Evolutionary conservation across 441 rosid genomes (phyloP).

Genomic region (Euphorbia neoarborescens): DNA sequence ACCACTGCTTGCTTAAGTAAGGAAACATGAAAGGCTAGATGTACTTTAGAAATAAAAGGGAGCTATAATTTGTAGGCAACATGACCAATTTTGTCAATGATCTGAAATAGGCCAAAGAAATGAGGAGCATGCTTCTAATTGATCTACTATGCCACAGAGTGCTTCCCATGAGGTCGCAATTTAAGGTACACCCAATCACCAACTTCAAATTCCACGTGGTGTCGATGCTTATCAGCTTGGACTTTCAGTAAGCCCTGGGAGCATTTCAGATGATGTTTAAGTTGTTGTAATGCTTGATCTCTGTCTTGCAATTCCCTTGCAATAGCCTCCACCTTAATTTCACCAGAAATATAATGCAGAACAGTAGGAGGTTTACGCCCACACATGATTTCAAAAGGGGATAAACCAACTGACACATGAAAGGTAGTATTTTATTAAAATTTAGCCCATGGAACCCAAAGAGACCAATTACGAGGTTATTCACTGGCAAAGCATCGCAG

Average conservation of each 20-base stretch:
- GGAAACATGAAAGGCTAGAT: slow-evolving; percentile 12
- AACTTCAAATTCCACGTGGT: background rate
- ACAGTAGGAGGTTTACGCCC: background rate
- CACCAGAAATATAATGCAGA: background rate
- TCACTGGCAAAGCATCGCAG: background rate
- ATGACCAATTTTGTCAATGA: fast-evolving
- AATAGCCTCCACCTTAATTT: background rate
- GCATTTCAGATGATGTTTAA: background rate
- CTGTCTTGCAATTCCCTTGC: background rate
- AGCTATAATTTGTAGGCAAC: slow-evolving; percentile 6
- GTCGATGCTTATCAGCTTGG: background rate
- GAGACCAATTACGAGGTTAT: background rate
- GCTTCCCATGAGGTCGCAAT: background rate
- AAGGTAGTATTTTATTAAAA: background rate
- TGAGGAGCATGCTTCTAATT: background rate
- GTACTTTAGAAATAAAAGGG: fast-evolving
- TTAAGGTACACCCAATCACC: background rate
- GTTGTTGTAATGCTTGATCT: background rate
- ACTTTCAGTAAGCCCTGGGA: background rate
- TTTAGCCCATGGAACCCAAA: background rate
- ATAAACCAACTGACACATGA: background rate
- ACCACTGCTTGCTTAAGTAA: background rate
- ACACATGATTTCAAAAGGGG: background rate
- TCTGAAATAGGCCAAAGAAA: background rate
- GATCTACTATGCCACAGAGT: background rate